Evolutionary conservation across 257 asterid species (phyloP).

Genomic region (Marsdenia floribunda): DNA sequence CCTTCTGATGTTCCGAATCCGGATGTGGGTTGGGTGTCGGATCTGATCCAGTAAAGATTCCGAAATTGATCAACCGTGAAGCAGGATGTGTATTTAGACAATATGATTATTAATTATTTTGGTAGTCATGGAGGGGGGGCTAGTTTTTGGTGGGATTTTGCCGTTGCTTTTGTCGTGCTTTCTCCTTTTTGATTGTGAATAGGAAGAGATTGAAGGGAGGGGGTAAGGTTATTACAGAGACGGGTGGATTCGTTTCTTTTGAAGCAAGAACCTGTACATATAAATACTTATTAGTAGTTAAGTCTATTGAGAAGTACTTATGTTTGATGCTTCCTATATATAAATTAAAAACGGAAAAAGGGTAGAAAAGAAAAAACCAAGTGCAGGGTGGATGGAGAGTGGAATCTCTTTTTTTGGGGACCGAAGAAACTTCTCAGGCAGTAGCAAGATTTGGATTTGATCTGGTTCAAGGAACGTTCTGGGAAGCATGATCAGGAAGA

Average conservation of each 20-base stretch:
- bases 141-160: slow-evolving; percentile 2
- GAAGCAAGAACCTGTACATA: slow-evolving; percentile 18
- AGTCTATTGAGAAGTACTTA: neutral
- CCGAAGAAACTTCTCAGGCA: neutral
- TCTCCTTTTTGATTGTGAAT: slow-evolving; percentile 5
- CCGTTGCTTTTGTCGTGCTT: neutral
- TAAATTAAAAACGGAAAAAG: too few species aligned
- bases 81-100: neutral
- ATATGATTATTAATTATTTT: slow-evolving; percentile 4
- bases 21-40: slow-evolving; percentile 73
- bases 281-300: slow-evolving; percentile 2
- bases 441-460: slow-evolving; percentile 1
- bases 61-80: neutral
- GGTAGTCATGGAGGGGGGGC: neutral
- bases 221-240: too few species aligned
- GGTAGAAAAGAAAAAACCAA: neutral
- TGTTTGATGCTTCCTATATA: neutral
- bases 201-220: neutral
- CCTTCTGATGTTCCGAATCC: slow-evolving; percentile 23
- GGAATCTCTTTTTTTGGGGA: slow-evolving; percentile 27
- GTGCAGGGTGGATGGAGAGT: slow-evolving; percentile 2
- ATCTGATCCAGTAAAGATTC: slow-evolving; percentile 35
- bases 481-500: neutral
- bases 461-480: neutral
- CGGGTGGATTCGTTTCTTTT: neutral